Conservation (phyloP, 2,329 filamentous ascomycete species). For the Botryosphaeria dothidea region DNA sequence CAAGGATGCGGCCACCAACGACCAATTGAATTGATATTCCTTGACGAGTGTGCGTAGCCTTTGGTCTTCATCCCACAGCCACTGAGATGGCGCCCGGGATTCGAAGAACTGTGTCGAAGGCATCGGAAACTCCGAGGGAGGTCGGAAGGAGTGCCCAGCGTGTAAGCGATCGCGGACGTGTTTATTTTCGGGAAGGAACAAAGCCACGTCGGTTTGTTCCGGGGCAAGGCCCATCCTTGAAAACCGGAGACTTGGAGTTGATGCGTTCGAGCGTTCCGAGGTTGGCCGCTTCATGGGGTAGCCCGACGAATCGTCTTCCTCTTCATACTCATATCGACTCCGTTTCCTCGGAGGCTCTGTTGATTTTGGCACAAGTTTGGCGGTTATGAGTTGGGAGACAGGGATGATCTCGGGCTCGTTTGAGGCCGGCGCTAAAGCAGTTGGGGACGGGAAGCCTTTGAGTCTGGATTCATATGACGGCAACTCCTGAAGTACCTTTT, state of each 20-base stretch:
- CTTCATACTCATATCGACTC: slow-evolving; percentile 78
- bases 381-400: slow-evolving; percentile 83
- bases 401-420: slow-evolving; percentile 53
- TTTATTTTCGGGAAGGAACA: slow-evolving; percentile 90
- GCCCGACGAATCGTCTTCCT: slow-evolving; percentile 61
- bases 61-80: slow-evolving; percentile 88
- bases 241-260: slow-evolving; percentile 40
- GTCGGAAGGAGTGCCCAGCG: slow-evolving; percentile 87
- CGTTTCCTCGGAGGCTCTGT: slow-evolving; percentile 70
- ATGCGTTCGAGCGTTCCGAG: slow-evolving; percentile 46
- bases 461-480: slow-evolving; percentile 66
- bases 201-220: slow-evolving; percentile 73
- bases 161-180: slow-evolving; percentile 86
- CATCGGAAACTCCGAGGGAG: slow-evolving; percentile 89
- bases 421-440: slow-evolving; percentile 41
- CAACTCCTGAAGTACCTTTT: slow-evolving; percentile 76
- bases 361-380: slow-evolving; percentile 70
- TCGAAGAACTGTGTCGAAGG: slow-evolving; percentile 90
- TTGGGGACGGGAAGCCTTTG: slow-evolving; percentile 39
- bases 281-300: slow-evolving; percentile 39
- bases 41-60: slow-evolving; percentile 81
- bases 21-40: slow-evolving; percentile 98
- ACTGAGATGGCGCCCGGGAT: slow-evolving; percentile 81
- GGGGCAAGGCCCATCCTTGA: slow-evolving; percentile 59
- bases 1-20: slow-evolving; percentile 81